A percentile compares a stretch with the other conserved stretches of the same genome.
Evolutionary conservation across 2,329 filamentous ascomycete species (phyloP).

Genomic region (Fusarium phyllophilum): DNA sequence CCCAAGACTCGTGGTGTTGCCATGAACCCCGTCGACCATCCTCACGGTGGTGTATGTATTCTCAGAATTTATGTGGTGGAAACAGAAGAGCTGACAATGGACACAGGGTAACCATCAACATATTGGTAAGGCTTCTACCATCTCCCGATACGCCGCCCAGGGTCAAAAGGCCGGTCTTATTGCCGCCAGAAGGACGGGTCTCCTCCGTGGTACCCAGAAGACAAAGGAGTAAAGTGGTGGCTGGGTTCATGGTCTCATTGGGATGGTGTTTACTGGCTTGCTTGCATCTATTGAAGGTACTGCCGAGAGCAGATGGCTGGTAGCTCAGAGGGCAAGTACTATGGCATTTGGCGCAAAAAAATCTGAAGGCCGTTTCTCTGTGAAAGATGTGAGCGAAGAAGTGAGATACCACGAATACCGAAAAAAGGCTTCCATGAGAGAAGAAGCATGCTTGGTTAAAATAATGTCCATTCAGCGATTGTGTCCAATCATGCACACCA

Average conservation of each 20-base stretch:
- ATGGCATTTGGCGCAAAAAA: constrained; percentile 61
- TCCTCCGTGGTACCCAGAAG: constrained; percentile 99
- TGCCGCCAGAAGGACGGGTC: constrained; percentile 98
- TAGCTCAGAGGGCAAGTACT: constrained; percentile 61
- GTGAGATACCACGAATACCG: constrained; percentile 44
- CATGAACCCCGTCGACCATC: constrained; percentile 99
- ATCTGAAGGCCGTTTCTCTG: constrained; percentile 46
- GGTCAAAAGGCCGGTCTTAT: constrained; percentile 99
- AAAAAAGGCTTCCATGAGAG: constrained; percentile 36
- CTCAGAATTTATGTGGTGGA: not conserved
- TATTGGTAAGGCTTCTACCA: constrained; percentile 99
- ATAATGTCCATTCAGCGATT: constrained; percentile 32
- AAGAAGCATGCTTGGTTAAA: constrained; percentile 37
- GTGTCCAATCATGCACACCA: not conserved
- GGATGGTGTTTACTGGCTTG: constrained; percentile 72
- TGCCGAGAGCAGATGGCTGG: constrained; percentile 59
- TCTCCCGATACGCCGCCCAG: constrained; percentile 95
- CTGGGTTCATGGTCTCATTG: constrained; percentile 65
- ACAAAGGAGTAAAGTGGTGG: constrained; percentile 84
- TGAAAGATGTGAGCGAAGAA: constrained; percentile 41
- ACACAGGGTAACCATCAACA: constrained; percentile 98
- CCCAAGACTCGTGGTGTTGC: constrained; percentile 99
- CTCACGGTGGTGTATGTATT: constrained; percentile 84
- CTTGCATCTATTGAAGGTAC: constrained; percentile 69
- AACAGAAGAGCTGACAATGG: constrained; percentile 52